Evolutionary conservation across 345 rosid genomes (phyloP), one percentile per base, ranked within the genome.

Genomic region (Mallotus nudiflorus): DNA sequence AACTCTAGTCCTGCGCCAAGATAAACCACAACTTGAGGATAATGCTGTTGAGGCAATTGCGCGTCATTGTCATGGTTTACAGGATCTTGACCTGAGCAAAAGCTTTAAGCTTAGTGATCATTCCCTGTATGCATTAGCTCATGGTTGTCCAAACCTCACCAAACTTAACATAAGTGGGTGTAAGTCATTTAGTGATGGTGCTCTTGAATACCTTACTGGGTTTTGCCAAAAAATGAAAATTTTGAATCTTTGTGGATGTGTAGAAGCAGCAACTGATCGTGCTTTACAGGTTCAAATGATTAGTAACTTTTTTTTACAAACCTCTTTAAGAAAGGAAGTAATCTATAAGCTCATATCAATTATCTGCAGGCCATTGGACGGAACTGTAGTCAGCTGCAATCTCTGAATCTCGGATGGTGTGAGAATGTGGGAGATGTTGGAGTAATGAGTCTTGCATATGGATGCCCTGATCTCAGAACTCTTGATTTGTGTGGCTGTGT

Each of bases 81-180:
- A 79, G 82, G 96, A 87, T 62, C 87, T 95, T 76, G 99, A 95
- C 75, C 92, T 95, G 39, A 95, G 99, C 83, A 95, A 90, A 84
- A 95, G 99, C 87, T 90, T 89, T 77, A 95, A 78, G 77, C 97
- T 95, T 25, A 83, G 82, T 22, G 98, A 90, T 67, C 68, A 64
- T 62, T 86, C 98, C 39, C 81, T 95, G 46, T 76, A 78, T 80
- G 88, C 90, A 0, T 72, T 92, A 70, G 97, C 98, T 73, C 90
- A 73, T 64, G 98, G 99, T 64, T 92, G 96, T 40, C 94, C 90
- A 24, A 73, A 85, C 73, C 98, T 95, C 35, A 72, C 82, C 6
- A 95, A 84, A 73, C 98, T 95, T 81, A 95, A 89, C 85, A 89
- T 95, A 67, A 95, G 99, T 25, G 98, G 96, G 4, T 95, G 99